These are phyloP conservation scores for Ogataea nitratoaversa DNA, from an alignment of 805 yeast species.

Conservation along the genomic window DNA sequence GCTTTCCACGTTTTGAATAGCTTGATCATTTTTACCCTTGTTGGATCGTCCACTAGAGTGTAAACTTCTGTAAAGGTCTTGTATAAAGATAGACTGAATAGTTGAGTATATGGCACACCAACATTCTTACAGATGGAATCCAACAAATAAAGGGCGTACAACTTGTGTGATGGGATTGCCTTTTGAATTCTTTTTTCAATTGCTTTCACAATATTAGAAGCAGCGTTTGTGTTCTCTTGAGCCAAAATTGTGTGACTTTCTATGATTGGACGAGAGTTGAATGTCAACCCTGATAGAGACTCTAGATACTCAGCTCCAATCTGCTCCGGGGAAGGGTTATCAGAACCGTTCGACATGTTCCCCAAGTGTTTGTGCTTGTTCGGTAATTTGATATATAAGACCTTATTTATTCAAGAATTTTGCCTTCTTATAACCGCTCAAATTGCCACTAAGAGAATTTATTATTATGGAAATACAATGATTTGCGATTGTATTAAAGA, in stretches of 20 bases:
- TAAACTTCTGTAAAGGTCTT: conserved; percentile 72
- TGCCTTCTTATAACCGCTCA: no score
- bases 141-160: conserved; percentile 76
- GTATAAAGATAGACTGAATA: conserved; percentile 68
- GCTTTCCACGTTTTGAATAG: conserved; percentile 86
- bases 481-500: neutral
- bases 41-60: conserved; percentile 70
- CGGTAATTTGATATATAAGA: no score
- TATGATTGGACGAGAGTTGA: conserved; percentile 87
- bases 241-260: conserved; percentile 82
- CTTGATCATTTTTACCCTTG: conserved; percentile 67
- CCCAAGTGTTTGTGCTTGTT: neutral
- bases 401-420: no score
- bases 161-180: conserved; percentile 79
- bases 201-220: conserved; percentile 72
- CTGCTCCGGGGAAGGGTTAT: conserved; percentile 15
- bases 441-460: no score
- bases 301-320: conserved; percentile 61
- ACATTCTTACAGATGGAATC: conserved; percentile 91
- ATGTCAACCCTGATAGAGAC: conserved; percentile 72
- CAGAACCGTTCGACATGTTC: neutral
- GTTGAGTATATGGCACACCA: conserved; percentile 83
- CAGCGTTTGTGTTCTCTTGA: conserved; percentile 73
- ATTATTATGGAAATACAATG: no score
- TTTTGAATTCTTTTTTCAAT: conserved; percentile 70